phyloP scores from a whole-genome alignment of 306 rosid species.

The Arachis hypogaea region DNA sequence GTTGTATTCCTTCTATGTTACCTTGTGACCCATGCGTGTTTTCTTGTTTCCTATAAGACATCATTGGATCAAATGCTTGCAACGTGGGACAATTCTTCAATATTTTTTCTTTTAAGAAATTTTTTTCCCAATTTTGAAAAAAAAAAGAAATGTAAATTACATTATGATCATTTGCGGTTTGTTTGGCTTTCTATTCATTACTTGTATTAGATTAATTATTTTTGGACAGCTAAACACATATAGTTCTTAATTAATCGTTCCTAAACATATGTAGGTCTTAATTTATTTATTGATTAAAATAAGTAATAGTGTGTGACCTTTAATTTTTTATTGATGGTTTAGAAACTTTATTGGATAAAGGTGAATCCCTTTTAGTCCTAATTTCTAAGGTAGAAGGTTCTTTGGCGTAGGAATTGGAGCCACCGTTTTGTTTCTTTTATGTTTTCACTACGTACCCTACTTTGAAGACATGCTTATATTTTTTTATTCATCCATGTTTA shows the following conservation, averaged over 20 bases:
- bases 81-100: slow-evolving; percentile 26
- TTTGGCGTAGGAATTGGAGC: slow-evolving; percentile 30
- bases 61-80: slow-evolving; percentile 50
- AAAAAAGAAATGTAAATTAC: neutral
- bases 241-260: neutral
- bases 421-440: slow-evolving; percentile 23
- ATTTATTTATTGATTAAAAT: no score
- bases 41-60: slow-evolving; percentile 47
- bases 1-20: slow-evolving; percentile 21
- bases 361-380: slow-evolving; percentile 49
- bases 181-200: neutral
- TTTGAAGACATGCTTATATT: slow-evolving; percentile 22
- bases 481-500: slow-evolving; percentile 17
- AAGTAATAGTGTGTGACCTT: slow-evolving; percentile 29
- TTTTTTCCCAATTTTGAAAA: neutral
- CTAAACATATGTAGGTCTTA: no score
- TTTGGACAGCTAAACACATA: neutral
- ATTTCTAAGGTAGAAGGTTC: slow-evolving; percentile 43
- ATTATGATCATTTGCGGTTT: neutral
- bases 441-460: slow-evolving; percentile 11
- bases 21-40: slow-evolving; percentile 44
- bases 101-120: no score
- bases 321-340: neutral
- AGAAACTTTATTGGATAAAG: slow-evolving; percentile 43
- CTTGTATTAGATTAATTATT: neutral